phyloP scores from a whole-genome alignment of 1,284 basidiomycete species.

The Leccinum subrobustum region DNA sequence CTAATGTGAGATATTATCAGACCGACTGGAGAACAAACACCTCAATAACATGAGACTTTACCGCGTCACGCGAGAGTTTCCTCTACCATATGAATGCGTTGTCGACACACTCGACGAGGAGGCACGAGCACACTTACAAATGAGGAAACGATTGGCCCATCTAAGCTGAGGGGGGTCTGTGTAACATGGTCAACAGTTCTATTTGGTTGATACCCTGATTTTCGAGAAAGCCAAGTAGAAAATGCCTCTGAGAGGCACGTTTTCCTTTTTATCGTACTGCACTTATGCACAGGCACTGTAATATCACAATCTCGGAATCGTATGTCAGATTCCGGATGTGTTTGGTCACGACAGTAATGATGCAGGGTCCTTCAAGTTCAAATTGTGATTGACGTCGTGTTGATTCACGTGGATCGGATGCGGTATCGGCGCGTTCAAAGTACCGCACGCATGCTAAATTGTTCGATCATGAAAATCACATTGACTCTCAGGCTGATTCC shows the following conservation, averaged over 20 bases:
- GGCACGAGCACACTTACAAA: background rate
- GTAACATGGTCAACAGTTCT: background rate
- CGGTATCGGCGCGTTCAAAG: background rate
- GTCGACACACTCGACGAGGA: slow-evolving; percentile 38
- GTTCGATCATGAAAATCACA: background rate
- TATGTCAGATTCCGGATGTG: background rate
- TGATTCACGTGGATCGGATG: background rate
- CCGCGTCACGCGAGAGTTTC: slow-evolving; percentile 73
- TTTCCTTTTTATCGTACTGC: background rate
- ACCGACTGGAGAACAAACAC: slow-evolving; percentile 86
- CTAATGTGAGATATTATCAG: slow-evolving; percentile 34
- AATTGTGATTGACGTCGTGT: background rate
- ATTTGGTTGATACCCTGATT: background rate
- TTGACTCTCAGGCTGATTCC: background rate
- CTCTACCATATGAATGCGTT: slow-evolving; percentile 61
- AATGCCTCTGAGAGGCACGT: background rate
- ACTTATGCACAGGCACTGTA: background rate
- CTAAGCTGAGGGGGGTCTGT: slow-evolving; percentile 18
- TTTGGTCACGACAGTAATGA: background rate
- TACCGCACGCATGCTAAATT: background rate
- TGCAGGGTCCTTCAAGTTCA: background rate
- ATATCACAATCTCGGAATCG: background rate
- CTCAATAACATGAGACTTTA: slow-evolving; percentile 81
- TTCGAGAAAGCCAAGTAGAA: background rate
- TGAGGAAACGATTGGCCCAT: slow-evolving; percentile 20